Base-by-base conservation (phyloP, 2,329 filamentous ascomycete genomes). In the Penicillium rolfsii region DNA sequence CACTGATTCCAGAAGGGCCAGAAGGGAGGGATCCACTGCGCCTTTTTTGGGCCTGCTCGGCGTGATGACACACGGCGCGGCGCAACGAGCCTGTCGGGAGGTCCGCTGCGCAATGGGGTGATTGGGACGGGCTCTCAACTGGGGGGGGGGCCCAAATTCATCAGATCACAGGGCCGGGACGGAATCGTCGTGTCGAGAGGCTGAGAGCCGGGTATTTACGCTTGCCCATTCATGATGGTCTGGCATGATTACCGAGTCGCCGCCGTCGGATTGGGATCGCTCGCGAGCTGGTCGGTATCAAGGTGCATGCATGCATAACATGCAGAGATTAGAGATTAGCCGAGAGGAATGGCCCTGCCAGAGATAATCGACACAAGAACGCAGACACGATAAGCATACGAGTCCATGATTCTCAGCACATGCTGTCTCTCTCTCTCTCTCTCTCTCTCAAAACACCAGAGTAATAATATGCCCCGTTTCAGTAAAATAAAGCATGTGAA, bases 51-150 rank as follows among this genome's bases (percentile, higher is more conserved):
- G 19, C 30, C n/a, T 12, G 26, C 36, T 62, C 63, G 65, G 63
- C 57, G 53, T 56, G 60, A 69, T 69, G 67, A 68, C 67, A 69
- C 67, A 68, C 60, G 50, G 26, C 19, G 56, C 64, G 64, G 61
- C 65, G 65, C 24, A 11, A n/a, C 33, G 53, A 48, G 58, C 64
- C 65, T 64, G 61, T 66, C 65, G 63, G 63, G 58, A 52, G 38
- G 38, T 41, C 38, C 38, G n/a, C 35, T 46, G 43, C 7, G 22
- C 22, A 46, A 46, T 46, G 22, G 43, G 22, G 43, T 12, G 36
- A n/a, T 14, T 22, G 19, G 19, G 19, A 22, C 19, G 19, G 30
- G 30, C 43, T 46, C 43, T 24, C 28, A 46, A 46, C 11, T 11
- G 35, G 24, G 43, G 35, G 24, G 43, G 43, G 43, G 19, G 1